Conservation (phyloP, 495 filamentous ascomycete species). For the Xylaria scruposa region DNA sequence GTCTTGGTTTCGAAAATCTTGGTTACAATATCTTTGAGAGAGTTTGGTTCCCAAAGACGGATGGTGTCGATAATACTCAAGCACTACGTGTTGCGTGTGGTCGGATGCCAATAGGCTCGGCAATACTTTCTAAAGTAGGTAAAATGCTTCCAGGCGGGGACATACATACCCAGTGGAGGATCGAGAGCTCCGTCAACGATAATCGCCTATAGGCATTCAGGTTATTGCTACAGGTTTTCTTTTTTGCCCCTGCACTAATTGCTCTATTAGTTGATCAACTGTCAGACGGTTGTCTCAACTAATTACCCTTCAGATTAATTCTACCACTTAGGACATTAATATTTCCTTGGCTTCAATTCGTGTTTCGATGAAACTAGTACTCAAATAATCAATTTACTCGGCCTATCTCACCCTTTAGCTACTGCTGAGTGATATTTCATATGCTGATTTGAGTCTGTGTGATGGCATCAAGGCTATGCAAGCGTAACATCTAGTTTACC, state of each 20-base stretch:
- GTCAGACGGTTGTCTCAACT: neutral
- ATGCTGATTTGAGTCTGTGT: neutral
- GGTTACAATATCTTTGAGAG: neutral
- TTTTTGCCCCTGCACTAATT: neutral
- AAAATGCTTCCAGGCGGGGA: neutral
- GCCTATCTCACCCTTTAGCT: neutral
- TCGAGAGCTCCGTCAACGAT: neutral
- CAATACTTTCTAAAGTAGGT: neutral
- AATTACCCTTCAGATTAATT: neutral
- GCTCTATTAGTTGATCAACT: neutral
- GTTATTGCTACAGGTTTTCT: neutral
- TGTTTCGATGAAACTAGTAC: too few species aligned
- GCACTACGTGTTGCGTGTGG: conserved; percentile 3
- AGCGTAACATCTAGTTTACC: neutral
- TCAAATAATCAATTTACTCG: neutral
- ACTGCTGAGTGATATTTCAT: too few species aligned
- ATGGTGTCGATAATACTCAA: neutral
- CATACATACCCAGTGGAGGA: neutral
- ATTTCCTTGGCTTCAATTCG: too few species aligned
- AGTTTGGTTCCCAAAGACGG: conserved; percentile 8
- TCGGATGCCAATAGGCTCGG: neutral
- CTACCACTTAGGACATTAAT: neutral
- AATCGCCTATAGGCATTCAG: neutral
- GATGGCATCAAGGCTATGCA: neutral
- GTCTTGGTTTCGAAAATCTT: neutral